A percentile compares a stretch with the other conserved stretches of the same genome.
These are phyloP conservation scores for Candida anutae DNA, from an alignment of 1,139 yeast genomes.

Conservation along the genomic window DNA sequence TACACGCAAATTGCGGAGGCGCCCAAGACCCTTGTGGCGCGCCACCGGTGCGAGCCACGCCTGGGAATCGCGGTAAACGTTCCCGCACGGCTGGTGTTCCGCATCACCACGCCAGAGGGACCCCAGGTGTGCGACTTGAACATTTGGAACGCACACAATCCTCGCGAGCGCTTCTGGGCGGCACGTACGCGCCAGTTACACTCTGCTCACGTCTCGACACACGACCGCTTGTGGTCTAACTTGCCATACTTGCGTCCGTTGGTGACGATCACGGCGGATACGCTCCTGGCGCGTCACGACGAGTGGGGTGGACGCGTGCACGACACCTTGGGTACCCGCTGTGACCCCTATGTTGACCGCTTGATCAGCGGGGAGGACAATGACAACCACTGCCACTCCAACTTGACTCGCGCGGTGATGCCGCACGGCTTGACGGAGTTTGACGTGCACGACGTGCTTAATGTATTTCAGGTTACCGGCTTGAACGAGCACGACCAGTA, in stretches of 20 bases:
- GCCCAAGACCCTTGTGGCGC: slow-evolving; percentile 27
- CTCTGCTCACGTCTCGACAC: slow-evolving; percentile 56
- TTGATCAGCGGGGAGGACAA: slow-evolving; percentile 56
- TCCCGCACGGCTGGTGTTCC: slow-evolving; percentile 49
- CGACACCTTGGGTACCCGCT: slow-evolving; percentile 60
- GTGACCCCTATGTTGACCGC: slow-evolving; percentile 64
- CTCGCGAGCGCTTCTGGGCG: slow-evolving; percentile 63
- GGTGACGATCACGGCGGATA: slow-evolving; percentile 56
- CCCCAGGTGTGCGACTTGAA: slow-evolving; percentile 67
- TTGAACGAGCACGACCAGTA: slow-evolving; percentile 58
- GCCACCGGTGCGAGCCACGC: slow-evolving; percentile 41
- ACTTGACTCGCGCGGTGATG: slow-evolving; percentile 49
- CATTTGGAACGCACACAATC: slow-evolving; percentile 54
- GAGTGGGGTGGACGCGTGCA: slow-evolving; percentile 63
- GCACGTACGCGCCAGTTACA: slow-evolving; percentile 61
- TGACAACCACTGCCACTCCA: slow-evolving; percentile 62
- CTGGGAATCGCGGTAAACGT: slow-evolving; percentile 56
- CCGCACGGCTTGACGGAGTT: slow-evolving; percentile 56
- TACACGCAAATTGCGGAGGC: slow-evolving; percentile 40
- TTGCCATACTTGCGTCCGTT: slow-evolving; percentile 57
- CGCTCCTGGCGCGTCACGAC: slow-evolving; percentile 47
- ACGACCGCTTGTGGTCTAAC: slow-evolving; percentile 58
- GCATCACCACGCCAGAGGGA: slow-evolving; percentile 59
- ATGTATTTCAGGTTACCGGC: slow-evolving; percentile 66
- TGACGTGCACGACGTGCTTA: slow-evolving; percentile 63